Base-by-base conservation (phyloP, 2,329 filamentous ascomycete species). In the Xylaria sp. region DNA sequence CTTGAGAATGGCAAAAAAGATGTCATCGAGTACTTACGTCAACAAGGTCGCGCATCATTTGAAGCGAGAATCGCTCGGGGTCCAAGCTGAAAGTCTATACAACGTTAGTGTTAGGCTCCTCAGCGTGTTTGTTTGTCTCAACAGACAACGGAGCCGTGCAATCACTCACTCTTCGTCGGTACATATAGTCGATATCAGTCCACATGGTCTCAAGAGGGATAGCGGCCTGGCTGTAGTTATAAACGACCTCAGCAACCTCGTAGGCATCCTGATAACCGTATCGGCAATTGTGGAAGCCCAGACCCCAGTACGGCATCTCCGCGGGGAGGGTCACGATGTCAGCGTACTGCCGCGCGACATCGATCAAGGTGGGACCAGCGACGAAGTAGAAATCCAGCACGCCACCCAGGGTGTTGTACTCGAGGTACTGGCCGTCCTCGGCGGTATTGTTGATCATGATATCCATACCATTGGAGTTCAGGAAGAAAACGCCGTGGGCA, bases 391-490 rank as follows among this genome's bases (percentile, higher is more conserved):
- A 87, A 78, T 95, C 93, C 1, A 96, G 77, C 23, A 94, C 86
- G 10, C 93, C 93, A 7, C 93, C 92, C 0, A 95, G 84, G 0
- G 89, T 88, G 78, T 94, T 93, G 81, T 94, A 96, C 80, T 94
- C 91, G 5, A 96, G 85, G 67, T 90, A 93, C 77, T 94, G 89
- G 7, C 87, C 84, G 8, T 85, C 83, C 28, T 84, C 79, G 5
- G 83, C 80, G 1, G 87, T 87, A 71, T 89, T 87, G 77, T 93
- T 87, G 78, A 94, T 89, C 73, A 90, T 91, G 78, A 94, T 85
- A 69, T 94, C 91, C 90, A 94, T 94, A 41, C 88, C 91, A 74
- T 93, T 91, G 13, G 89, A 90, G 79, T 92, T 93, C 72, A 92
- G 80, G 28, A 93, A 82, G 77, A 93, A 91, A 2, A 93, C 91